Conservation (phyloP, 768 basidiomycete species). For the Lactarius indigo region DNA sequence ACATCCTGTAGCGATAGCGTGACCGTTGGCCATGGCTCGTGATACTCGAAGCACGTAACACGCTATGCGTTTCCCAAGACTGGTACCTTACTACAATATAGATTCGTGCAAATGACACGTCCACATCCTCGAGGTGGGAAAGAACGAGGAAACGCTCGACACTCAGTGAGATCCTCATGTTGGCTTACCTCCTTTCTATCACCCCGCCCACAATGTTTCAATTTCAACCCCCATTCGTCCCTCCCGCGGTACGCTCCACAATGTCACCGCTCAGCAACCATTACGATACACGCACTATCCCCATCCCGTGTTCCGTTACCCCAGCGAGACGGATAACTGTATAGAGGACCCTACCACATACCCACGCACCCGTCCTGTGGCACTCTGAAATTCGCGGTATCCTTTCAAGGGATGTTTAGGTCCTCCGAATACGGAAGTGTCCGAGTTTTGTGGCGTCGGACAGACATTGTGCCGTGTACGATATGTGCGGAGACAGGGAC, state of each 20-base stretch:
- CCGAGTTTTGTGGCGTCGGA: constrained; percentile 7
- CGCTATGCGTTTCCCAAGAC: too few species aligned
- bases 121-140: constrained; percentile 47
- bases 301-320: constrained; percentile 46
- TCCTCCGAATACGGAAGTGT: constrained; percentile 27
- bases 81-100: constrained; percentile 26
- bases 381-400: constrained; percentile 48
- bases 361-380: constrained; percentile 36
- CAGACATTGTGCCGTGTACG: too few species aligned
- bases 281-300: constrained; percentile 58
- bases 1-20: constrained; percentile 51
- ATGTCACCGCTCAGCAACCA: constrained; percentile 70
- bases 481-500: background rate
- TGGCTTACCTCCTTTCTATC: background rate
- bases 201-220: background rate
- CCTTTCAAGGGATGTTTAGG: constrained; percentile 35
- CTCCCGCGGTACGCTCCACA: constrained; percentile 61
- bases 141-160: constrained; percentile 39
- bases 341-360: constrained; percentile 22
- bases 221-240: constrained; percentile 40
- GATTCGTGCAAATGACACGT: constrained; percentile 63
- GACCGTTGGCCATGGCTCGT: constrained; percentile 36
- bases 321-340: constrained; percentile 21
- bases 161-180: too few species aligned
- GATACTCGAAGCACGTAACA: constrained; percentile 52